Base-by-base conservation (phyloP, 2,329 filamentous ascomycete species). In the Aspergillus sp. region DNA sequence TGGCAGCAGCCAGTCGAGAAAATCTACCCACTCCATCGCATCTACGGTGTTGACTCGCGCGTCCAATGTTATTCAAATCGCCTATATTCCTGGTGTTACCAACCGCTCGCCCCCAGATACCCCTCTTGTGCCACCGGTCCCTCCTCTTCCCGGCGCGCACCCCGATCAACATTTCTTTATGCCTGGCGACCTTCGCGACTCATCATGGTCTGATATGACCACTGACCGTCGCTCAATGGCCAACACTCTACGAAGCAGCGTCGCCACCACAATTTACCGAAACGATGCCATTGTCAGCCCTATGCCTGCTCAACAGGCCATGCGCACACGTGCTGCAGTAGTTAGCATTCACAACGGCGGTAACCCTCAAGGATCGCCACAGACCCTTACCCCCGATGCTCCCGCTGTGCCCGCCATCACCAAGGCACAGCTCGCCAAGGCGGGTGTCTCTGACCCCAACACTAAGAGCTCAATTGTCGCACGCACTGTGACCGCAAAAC, bases 21-120 rank as follows among this genome's bases (percentile, higher is more conserved):
- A 90, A 59, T 95, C 93, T 11, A 91, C 91, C n/a, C 89, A 94
- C 71, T 98, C 94, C 13, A 92, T 99, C 74, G 95, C 95, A 17
- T 97, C 93, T 9, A 98, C 94, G 28, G 93, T 98, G 62, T 86
- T 97, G 63, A 98, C 95, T 19, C 89, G 95, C 64, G 95, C 95
- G 53, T 98, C 95, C 72, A 99, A 99, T 81, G 94, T 99, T 75
- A 99, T 99, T 71, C 95, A 98, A 80, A 99, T 99, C 78, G 95
- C 95, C 59, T 99, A 98, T 77, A 98, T 99, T 68, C 95, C 95
- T 15, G 95, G 95, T 63, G 93, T 98, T 71, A 97, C 92, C 63
- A 97, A 97, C 80, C 87, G 94, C 68, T 93, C 93, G 13, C 89
- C 89, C 7, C 91, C 91, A 5, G 89, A 90, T n/a, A 94, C 92